Conservation (phyloP, 2,329 filamentous ascomycete genomes). For the Fusarium euwallaceae region DNA sequence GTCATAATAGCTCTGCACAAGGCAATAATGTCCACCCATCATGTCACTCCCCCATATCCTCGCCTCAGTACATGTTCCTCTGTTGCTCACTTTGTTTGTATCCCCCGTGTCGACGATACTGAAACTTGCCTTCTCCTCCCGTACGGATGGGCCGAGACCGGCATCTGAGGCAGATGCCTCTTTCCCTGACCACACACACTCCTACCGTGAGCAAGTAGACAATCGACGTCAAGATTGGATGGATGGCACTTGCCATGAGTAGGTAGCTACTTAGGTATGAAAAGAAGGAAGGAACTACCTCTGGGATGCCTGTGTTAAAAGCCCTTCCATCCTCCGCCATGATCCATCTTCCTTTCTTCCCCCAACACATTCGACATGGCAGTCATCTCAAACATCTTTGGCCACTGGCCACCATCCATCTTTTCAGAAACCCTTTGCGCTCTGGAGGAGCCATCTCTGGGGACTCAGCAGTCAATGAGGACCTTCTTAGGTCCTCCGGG, state of each 20-base stretch:
- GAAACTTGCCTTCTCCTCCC: neutral
- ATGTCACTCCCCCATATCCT: neutral
- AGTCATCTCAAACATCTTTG: conserved; percentile 24
- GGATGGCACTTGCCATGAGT: neutral
- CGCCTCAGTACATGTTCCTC: neutral
- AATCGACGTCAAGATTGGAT: neutral
- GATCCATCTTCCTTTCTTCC: conserved; percentile 6
- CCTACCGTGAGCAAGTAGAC: neutral
- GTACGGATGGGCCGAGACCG: neutral
- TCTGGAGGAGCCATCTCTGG: conserved; percentile 26
- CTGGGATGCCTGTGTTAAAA: neutral
- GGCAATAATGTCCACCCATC: neutral
- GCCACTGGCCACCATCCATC: conserved; percentile 19
- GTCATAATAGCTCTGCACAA: neutral
- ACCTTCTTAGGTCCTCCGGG: conserved; percentile 3
- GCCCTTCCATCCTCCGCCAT: neutral
- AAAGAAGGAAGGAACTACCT: neutral
- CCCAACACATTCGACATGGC: conserved; percentile 14
- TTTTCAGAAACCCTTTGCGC: conserved; percentile 14
- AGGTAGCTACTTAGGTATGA: neutral
- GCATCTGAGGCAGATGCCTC: neutral
- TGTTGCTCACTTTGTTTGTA: neutral
- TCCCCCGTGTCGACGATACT: neutral
- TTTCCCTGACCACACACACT: neutral
- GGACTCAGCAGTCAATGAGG: conserved; percentile 24